phyloP scores from a whole-genome alignment of 179 eudicot species.

The Beta lomatogona region DNA sequence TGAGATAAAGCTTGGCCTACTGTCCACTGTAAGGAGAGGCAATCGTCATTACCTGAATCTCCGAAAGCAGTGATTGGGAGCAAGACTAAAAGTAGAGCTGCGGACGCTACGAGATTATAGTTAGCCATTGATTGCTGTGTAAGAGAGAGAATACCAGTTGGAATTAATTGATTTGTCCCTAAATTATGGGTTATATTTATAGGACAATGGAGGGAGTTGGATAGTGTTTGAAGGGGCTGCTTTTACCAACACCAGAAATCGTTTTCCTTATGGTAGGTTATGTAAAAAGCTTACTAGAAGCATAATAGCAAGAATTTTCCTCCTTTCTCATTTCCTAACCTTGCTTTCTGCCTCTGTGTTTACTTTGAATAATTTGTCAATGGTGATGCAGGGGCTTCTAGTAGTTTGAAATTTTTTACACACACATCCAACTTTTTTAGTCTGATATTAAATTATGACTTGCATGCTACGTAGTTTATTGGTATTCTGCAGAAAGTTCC shows the following conservation, averaged over 20 bases:
- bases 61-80: slow-evolving; percentile 25
- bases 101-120: slow-evolving; percentile 9
- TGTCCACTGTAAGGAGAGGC: background rate
- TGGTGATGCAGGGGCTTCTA: slow-evolving; percentile 22
- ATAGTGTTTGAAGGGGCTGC: background rate
- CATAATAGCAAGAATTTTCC: background rate
- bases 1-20: background rate
- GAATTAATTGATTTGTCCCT: background rate
- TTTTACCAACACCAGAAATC: background rate
- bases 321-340: background rate
- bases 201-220: background rate
- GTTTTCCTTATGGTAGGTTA: background rate
- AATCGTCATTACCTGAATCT: slow-evolving; percentile 19
- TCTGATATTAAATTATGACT: slow-evolving; percentile 8
- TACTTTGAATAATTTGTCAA: background rate
- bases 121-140: slow-evolving; percentile 11
- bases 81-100: slow-evolving; percentile 23
- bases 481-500: background rate
- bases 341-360: background rate
- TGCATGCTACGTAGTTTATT: slow-evolving; percentile 1
- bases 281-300: slow-evolving; percentile 3
- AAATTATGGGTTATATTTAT: slow-evolving; percentile 14
- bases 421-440: background rate
- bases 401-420: slow-evolving; percentile 19
- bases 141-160: background rate